Percentiles rank a stretch among this genome's conserved stretches.
These are phyloP conservation scores for Phoma sp. DNA, from an alignment of 2,329 filamentous ascomycete genomes.

Conservation along the genomic window DNA sequence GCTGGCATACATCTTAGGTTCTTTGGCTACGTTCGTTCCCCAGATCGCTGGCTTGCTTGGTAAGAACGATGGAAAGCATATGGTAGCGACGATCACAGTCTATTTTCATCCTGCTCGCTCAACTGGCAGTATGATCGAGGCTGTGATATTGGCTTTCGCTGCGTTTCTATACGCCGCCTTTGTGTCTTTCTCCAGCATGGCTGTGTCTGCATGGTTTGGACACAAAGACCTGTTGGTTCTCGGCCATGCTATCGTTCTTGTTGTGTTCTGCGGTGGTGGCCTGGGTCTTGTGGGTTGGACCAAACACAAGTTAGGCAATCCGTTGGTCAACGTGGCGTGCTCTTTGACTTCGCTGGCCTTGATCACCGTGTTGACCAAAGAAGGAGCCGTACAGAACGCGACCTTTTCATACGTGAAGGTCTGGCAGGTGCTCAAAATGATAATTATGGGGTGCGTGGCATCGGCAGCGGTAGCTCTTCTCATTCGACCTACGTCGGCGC, in stretches of 20 bases:
- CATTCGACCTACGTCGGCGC: conserved; percentile 79
- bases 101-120: conserved; percentile 93
- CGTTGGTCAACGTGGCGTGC: conserved; percentile 77
- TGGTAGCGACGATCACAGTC: conserved; percentile 90
- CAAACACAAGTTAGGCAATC: conserved; percentile 78
- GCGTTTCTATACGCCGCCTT: conserved; percentile 81
- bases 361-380: conserved; percentile 89
- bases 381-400: conserved; percentile 82
- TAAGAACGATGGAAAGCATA: conserved; percentile 87
- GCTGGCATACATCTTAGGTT: conserved; percentile 84
- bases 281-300: conserved; percentile 88
- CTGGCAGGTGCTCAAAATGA: conserved; percentile 67
- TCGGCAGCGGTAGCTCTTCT: conserved; percentile 63
- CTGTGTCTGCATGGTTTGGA: conserved; percentile 80
- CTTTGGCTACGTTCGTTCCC: conserved; percentile 82
- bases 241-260: conserved; percentile 78
- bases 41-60: conserved; percentile 76
- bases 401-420: conserved; percentile 84
- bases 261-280: conserved; percentile 84
- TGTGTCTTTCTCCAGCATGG: conserved; percentile 84
- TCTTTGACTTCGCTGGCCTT: conserved; percentile 87
- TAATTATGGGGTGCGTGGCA: conserved; percentile 63
- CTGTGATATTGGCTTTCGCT: conserved; percentile 74
- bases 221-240: conserved; percentile 69
- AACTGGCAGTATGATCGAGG: conserved; percentile 88